Base-by-base conservation (phyloP, 2,329 filamentous ascomycete genomes). In the Graphilbum ipis-grandicollis region DNA sequence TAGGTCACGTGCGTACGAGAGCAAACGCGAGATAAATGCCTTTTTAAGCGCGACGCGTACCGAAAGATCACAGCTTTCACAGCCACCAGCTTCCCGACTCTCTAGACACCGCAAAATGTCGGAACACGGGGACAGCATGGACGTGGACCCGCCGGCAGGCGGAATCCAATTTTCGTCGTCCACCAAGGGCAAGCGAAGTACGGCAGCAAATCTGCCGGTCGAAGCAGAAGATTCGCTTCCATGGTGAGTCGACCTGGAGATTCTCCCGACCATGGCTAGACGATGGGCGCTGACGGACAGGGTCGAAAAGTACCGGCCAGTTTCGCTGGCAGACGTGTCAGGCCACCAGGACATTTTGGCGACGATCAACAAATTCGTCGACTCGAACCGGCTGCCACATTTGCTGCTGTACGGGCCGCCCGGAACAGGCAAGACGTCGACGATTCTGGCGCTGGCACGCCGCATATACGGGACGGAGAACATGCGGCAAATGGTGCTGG, bases 331-430 rank as follows among this genome's bases (percentile, higher is more conserved):
- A 47, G 90, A 98, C 57, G 90, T 98, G 40, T 93, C 85, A 3
- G 90, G 90, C 17, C 90, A 98, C 57, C 81, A 94, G 53, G 90
- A 98, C 57, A 96, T 98, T 51, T 75, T 98, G 44, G 77, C 86
- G 5, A 98, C 90, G 2, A 93, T 98, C 62, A 94, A 94, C 66
- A 90, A 86, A 55, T 98, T 98, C 50, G 74, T 98, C 52, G 86
- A 96, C 53, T 72, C 82, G 39, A 96, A 98, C 59, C 75, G 86
- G 47, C 68, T 98, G 37, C 90, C 90, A 8, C 90, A 98, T 63
- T 78, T 98, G 30, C 78, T 98, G 14, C 79, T 98, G 42, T 98
- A 98, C 53, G 90, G 90, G 0, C 90, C 90, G 5, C 90, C 90
- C 0, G 90, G 90, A 41, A 98, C 90, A 0, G 90, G 90, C 49